These are phyloP conservation scores for Brassica balearica DNA, from an alignment of 441 rosid species.

Conservation along the genomic window DNA sequence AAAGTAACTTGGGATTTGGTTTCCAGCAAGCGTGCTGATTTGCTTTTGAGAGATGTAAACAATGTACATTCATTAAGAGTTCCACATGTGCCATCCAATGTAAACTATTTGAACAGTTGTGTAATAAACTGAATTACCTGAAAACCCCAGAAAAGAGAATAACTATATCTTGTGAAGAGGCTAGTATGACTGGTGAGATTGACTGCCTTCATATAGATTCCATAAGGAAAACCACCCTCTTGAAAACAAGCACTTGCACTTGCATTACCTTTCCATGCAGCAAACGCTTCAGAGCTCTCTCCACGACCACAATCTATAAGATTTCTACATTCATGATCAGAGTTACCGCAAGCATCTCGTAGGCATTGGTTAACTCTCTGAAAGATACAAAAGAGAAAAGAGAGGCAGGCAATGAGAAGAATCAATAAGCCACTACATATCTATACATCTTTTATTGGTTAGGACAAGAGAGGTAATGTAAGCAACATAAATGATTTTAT, in stretches of 20 bases:
- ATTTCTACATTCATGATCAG: conserved; percentile 1
- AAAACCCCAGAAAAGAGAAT: neutral
- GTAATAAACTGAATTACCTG: neutral
- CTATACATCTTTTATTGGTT: neutral
- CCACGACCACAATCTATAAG: conserved; percentile 6
- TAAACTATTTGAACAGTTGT: neutral
- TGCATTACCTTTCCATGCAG: neutral
- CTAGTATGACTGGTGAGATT: conserved; percentile 3
- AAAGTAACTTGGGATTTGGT: neutral
- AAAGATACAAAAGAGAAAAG: conserved; percentile 1
- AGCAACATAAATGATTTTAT: neutral
- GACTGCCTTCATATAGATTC: neutral
- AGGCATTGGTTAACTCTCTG: conserved; percentile 1
- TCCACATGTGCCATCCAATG: neutral
- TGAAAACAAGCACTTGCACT: conserved; percentile 9
- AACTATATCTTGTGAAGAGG: conserved; percentile 1
- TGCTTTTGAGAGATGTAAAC: neutral
- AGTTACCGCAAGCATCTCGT: neutral
- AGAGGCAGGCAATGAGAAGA: neutral
- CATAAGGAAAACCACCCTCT: conserved; percentile 2
- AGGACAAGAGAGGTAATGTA: neutral
- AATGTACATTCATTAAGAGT: neutral
- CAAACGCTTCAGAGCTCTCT: neutral
- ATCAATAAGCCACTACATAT: neutral
- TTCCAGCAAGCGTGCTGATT: conserved; percentile 9